phyloP scores from a whole-genome alignment of 2,329 filamentous ascomycete species.

The Ophiostoma pallidulum region DNA sequence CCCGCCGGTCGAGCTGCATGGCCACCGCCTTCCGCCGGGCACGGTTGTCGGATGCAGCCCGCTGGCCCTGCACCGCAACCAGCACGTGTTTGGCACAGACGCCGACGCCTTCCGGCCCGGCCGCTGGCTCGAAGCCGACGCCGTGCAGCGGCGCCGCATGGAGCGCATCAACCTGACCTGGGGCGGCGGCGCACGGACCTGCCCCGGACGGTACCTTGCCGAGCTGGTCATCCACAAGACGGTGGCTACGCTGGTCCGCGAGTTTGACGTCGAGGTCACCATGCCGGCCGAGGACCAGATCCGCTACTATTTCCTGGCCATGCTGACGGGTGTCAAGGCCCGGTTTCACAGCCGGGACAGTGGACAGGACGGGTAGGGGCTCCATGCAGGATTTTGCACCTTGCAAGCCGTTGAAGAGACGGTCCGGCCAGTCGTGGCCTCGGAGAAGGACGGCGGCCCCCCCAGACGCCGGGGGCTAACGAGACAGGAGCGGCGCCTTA shows the following conservation, averaged over 20 bases:
- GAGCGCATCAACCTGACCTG: constrained; percentile 41
- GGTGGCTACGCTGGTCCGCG: constrained; percentile 30
- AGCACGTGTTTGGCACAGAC: constrained; percentile 38
- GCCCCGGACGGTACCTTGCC: constrained; percentile 41
- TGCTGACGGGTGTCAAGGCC: constrained; percentile 38
- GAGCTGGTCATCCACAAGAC: constrained; percentile 40
- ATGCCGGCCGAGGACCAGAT: constrained; percentile 31
- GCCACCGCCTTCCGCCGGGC: constrained; percentile 31
- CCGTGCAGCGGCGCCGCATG: constrained; percentile 27
- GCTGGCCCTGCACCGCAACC: constrained; percentile 39
- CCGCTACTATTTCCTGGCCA: constrained; percentile 42
- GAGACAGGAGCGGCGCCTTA: too few relatives aligned
- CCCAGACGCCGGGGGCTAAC: too few relatives aligned
- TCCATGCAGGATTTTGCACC: too few relatives aligned
- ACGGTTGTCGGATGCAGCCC: constrained; percentile 44
- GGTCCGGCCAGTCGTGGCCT: too few relatives aligned
- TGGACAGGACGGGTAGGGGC: background rate
- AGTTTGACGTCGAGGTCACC: constrained; percentile 35
- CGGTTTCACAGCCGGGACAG: constrained; percentile 25
- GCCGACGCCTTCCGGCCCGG: constrained; percentile 35
- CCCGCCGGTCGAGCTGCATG: constrained; percentile 27
- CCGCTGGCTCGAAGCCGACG: constrained; percentile 35
- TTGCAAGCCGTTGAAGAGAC: too few relatives aligned
- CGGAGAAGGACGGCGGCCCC: too few relatives aligned
- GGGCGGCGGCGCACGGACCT: constrained; percentile 42